Conservation (phyloP, 2,329 filamentous ascomycete species). For the Alternaria postmessia region DNA sequence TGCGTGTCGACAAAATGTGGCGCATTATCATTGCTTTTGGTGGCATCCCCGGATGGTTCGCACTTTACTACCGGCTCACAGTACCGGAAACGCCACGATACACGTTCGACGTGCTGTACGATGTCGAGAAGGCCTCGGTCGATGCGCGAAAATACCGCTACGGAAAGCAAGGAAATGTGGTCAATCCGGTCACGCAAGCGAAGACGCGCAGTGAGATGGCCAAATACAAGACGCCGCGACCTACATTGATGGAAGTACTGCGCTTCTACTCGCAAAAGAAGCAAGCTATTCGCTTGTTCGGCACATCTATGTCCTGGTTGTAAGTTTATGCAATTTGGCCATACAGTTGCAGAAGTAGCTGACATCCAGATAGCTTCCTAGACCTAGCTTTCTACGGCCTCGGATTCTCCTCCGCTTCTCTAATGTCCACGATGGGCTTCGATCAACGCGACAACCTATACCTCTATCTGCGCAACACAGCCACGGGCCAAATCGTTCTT, state of each 20-base stretch:
- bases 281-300: slow-evolving; percentile 74
- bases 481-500: slow-evolving; percentile 80
- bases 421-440: slow-evolving; percentile 76
- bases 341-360: neutral
- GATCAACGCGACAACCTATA: slow-evolving; percentile 70
- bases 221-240: slow-evolving; percentile 44
- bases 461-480: slow-evolving; percentile 74
- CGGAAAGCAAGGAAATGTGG: slow-evolving; percentile 64
- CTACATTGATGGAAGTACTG: slow-evolving; percentile 66
- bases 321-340: slow-evolving; percentile 10
- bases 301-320: slow-evolving; percentile 85
- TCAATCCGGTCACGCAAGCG: slow-evolving; percentile 72
- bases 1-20: slow-evolving; percentile 89
- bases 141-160: slow-evolving; percentile 77
- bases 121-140: slow-evolving; percentile 68
- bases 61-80: slow-evolving; percentile 85
- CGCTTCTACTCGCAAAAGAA: slow-evolving; percentile 74
- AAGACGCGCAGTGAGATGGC: slow-evolving; percentile 57
- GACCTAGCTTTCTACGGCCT: slow-evolving; percentile 68
- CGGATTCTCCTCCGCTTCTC: slow-evolving; percentile 77
- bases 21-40: slow-evolving; percentile 81
- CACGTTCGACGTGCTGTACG: slow-evolving; percentile 81
- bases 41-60: slow-evolving; percentile 79
- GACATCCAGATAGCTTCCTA: slow-evolving; percentile 55
- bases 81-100: slow-evolving; percentile 90